Percentiles rank a stretch among this genome's conserved stretches.
phyloP scores from a whole-genome alignment of 768 basidiomycete genomes.

The Psilocybe sp. region DNA sequence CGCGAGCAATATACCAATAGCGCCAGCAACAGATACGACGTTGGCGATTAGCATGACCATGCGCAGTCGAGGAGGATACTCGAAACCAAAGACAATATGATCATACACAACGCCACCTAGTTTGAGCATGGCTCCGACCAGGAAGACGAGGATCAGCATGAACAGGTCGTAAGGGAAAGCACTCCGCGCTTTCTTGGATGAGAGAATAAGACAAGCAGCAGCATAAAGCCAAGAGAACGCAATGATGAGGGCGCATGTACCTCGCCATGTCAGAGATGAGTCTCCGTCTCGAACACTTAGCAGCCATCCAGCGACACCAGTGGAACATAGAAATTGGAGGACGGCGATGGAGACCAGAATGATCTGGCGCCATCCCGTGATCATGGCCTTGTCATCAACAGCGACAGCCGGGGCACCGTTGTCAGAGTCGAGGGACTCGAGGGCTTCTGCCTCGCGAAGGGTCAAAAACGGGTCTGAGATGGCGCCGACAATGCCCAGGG shows the following conservation, averaged over 20 bases:
- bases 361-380: constrained; percentile 60
- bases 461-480: constrained; percentile 44
- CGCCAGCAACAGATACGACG: constrained; percentile 35
- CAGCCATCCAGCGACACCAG: constrained; percentile 52
- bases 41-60: constrained; percentile 36
- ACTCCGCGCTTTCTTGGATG: constrained; percentile 46
- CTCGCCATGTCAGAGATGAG: constrained; percentile 26
- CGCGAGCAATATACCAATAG: constrained; percentile 45
- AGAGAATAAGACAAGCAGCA: constrained; percentile 33
- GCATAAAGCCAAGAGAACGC: constrained; percentile 69
- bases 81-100: constrained; percentile 36
- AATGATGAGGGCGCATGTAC: constrained; percentile 42
- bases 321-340: constrained; percentile 54
- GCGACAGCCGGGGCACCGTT: constrained; percentile 17
- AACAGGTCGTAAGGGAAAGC: constrained; percentile 73
- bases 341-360: constrained; percentile 55
- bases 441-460: constrained; percentile 54
- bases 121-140: constrained; percentile 44
- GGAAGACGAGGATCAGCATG: constrained; percentile 47
- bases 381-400: constrained; percentile 18
- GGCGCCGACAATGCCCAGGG: constrained; percentile 21
- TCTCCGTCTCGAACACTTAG: constrained; percentile 31
- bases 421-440: constrained; percentile 24
- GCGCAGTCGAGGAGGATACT: constrained; percentile 33
- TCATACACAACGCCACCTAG: constrained; percentile 58